Percentiles rank a stretch among this genome's conserved stretches.
Conservation (phyloP, 1,284 basidiomycete genomes). For the Spongispora temasekensis region DNA sequence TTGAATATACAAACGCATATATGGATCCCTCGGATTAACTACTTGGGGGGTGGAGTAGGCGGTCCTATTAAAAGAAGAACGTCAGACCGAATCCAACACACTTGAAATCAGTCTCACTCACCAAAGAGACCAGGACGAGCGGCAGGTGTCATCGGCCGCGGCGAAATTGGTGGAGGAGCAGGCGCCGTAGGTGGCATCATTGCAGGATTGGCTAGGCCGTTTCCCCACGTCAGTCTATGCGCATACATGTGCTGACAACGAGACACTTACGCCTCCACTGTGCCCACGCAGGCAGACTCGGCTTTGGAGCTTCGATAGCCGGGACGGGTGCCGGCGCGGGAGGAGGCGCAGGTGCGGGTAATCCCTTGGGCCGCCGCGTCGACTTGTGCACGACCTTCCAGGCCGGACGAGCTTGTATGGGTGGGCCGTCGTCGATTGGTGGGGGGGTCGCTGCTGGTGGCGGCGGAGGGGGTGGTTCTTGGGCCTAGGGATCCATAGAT, state of each 20-base stretch:
- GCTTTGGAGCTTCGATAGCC: constrained; percentile 44
- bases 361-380: constrained; percentile 45
- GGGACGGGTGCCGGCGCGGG: constrained; percentile 21
- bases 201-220: constrained; percentile 56
- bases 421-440: constrained; percentile 40
- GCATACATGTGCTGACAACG: too few species aligned
- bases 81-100: too few species aligned
- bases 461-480: constrained; percentile 40
- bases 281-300: constrained; percentile 67
- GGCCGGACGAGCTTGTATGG: constrained; percentile 57
- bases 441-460: constrained; percentile 38
- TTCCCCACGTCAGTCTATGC: too few species aligned
- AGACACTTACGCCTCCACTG: constrained; percentile 69
- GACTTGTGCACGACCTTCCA: constrained; percentile 72
- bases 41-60: constrained; percentile 59
- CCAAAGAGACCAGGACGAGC: constrained; percentile 65
- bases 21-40: constrained; percentile 21
- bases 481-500: constrained; percentile 19
- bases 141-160: constrained; percentile 46
- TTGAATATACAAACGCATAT: too few species aligned
- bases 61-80: constrained; percentile 50
- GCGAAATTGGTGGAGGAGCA: constrained; percentile 34
- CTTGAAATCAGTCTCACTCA: constrained; percentile 31
- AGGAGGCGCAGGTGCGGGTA: constrained; percentile 39
- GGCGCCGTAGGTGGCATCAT: constrained; percentile 54